phyloP scores from a whole-genome alignment of 805 yeast species.

The Yarrowia yakushimensis region DNA sequence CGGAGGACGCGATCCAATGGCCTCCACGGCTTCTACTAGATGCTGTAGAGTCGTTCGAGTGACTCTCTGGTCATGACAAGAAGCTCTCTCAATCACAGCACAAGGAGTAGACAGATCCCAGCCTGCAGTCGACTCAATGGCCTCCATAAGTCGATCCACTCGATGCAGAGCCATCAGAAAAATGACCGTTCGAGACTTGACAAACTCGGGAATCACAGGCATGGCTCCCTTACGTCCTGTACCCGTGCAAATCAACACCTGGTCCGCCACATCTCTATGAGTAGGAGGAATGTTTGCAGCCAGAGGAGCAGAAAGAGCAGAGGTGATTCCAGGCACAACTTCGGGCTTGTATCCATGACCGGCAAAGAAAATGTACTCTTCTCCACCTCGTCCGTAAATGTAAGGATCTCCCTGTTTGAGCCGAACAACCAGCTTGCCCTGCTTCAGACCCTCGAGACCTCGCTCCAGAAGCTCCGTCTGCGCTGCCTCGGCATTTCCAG shows the following conservation, averaged over 20 bases:
- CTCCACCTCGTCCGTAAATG: conserved; percentile 95
- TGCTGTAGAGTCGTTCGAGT: conserved; percentile 66
- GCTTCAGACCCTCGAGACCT: conserved; percentile 60
- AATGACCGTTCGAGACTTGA: conserved; percentile 69
- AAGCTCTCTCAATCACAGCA: conserved; percentile 84
- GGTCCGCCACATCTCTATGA: conserved; percentile 88
- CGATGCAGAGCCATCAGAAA: conserved; percentile 90
- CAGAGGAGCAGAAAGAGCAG: conserved; percentile 85
- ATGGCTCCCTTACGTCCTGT: conserved; percentile 84
- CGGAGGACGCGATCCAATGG: conserved; percentile 86
- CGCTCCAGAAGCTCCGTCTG: conserved; percentile 75
- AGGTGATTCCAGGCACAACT: conserved; percentile 84
- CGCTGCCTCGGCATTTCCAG: conserved; percentile 94
- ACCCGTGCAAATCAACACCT: conserved; percentile 89
- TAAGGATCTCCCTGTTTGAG: conserved; percentile 97
- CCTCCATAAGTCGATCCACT: conserved; percentile 39
- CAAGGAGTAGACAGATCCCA: conserved; percentile 78
- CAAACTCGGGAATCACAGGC: conserved; percentile 75
- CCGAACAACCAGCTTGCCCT: conserved; percentile 78
- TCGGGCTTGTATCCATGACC: conserved; percentile 64
- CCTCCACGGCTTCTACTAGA: conserved; percentile 68
- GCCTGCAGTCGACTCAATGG: conserved; percentile 49
- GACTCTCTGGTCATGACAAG: conserved; percentile 88
- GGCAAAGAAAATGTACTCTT: conserved; percentile 70
- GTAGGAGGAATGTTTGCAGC: conserved; percentile 84